These are phyloP conservation scores for Diatrype stigma DNA, from an alignment of 2,329 filamentous ascomycete genomes.

Conservation along the genomic window DNA sequence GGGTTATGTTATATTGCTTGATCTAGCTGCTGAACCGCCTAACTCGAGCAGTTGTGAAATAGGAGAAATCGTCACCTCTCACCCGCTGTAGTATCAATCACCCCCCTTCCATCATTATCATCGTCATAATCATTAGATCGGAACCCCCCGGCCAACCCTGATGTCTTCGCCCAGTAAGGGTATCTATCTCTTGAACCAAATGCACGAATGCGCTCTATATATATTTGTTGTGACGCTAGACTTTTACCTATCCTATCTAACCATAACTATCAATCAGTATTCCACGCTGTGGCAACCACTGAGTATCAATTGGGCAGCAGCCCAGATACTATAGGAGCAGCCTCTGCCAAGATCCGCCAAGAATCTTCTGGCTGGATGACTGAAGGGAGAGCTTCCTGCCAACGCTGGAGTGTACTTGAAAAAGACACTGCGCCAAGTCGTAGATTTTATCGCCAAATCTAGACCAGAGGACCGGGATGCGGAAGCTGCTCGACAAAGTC, in stretches of 20 bases:
- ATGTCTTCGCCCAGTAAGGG: neutral
- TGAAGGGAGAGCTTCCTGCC: neutral
- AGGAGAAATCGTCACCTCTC: neutral
- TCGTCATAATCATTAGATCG: neutral
- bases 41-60: neutral
- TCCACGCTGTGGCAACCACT: too few relatives aligned
- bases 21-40: slow-evolving; percentile 8
- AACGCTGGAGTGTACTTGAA: neutral
- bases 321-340: neutral
- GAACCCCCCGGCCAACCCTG: neutral
- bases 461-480: neutral
- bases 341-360: neutral
- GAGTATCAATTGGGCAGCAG: neutral
- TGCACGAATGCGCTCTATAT: neutral
- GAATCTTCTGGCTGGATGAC: neutral
- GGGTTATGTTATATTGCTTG: slow-evolving; percentile 7
- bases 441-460: neutral
- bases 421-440: neutral
- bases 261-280: too few relatives aligned
- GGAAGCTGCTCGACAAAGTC: slow-evolving; percentile 2
- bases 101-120: neutral
- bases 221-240: too few relatives aligned
- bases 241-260: too few relatives aligned
- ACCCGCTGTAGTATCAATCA: neutral
- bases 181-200: too few relatives aligned